A percentile compares a stretch with the other conserved stretches of the same genome.
These are phyloP conservation scores for Penicillium sp. DNA, from an alignment of 2,329 filamentous ascomycete species.

Conservation along the genomic window DNA sequence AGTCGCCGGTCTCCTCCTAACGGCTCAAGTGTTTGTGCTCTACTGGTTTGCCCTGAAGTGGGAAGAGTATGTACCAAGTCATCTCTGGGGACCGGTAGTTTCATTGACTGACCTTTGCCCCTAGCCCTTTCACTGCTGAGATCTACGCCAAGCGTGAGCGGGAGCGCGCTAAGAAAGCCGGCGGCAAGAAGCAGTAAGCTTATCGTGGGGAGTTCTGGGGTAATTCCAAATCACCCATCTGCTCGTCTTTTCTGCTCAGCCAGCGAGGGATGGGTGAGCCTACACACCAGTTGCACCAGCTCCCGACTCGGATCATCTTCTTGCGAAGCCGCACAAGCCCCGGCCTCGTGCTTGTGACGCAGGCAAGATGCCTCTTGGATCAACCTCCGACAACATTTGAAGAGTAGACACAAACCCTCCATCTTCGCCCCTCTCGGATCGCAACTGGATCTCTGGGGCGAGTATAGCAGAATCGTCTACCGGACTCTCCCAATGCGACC, in stretches of 20 bases:
- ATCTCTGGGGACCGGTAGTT: not conserved
- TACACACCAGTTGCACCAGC: no score
- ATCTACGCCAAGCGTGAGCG: conserved; percentile 74
- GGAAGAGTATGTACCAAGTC: conserved; percentile 59
- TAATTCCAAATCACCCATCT: no score
- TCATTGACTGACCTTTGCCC: not conserved
- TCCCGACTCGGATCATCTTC: no score
- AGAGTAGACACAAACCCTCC: conserved; percentile 1
- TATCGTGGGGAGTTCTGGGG: no score
- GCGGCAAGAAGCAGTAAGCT: conserved; percentile 34
- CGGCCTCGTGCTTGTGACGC: no score
- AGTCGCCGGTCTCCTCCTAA: conserved; percentile 76
- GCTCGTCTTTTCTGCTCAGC: no score
- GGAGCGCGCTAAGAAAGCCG: conserved; percentile 35
- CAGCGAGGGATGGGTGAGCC: no score
- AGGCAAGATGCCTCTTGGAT: no score
- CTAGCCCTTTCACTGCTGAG: conserved; percentile 73
- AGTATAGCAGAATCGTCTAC: conserved; percentile 4
- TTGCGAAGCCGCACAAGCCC: no score
- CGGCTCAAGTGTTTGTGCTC: conserved; percentile 65
- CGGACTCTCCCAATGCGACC: conserved; percentile 19
- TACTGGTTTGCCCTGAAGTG: conserved; percentile 77
- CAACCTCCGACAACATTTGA: no score
- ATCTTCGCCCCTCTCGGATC: not conserved
- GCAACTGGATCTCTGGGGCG: not conserved